Base-by-base conservation (phyloP, 139 green algal species). In the Chlorella sp. region DNA sequence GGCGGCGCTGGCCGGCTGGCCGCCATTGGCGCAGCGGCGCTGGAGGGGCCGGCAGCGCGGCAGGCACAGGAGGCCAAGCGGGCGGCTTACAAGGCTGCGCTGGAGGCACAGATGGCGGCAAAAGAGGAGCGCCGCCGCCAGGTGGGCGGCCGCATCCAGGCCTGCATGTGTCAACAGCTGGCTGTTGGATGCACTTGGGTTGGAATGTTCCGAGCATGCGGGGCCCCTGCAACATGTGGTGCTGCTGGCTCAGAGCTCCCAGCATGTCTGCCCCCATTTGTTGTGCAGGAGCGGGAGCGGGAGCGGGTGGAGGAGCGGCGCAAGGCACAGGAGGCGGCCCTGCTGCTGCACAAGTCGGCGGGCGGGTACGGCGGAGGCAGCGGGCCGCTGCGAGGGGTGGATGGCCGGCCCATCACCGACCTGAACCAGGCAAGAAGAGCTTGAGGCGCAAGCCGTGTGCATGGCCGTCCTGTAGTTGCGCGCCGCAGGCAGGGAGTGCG, bases 91-190 rank as follows among this genome's bases (percentile, higher is more conserved):
- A 85, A 44, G 41, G 86, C 86, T 40, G 86, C 87, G 38, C 82
- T 89, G 43, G 82, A 85, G 78, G 65, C 75, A 7, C 86, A 89
- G 75, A 81, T 89, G 67, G 41, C 40, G 65, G 72, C 41, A 26
- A 84, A 86, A 73, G 58, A 81, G 65, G 85, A 84, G 48, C 68
- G 48, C 2, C 38, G 43, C 9, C 67, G 68, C 26, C 67, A 79
- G 80, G 80, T 78, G 80, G 30, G 64, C n/a, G 1, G n/a, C 64
- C 34, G 36, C 32, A 14, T 13, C n/a, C n/a, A n/a, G 8, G 46
- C 46, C 46, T 8, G 46, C 46, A 54, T 11, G 8, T 54, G 46
- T 8, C 8, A 11, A 54, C n/a, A n/a, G n/a, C n/a, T n/a, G n/a
- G n/a, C n/a, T n/a, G n/a, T n/a, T n/a, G n/a, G n/a, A n/a, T n/a